Evolutionary conservation across 805 yeast species (phyloP).

Genomic region (Candida sanyiensis): DNA sequence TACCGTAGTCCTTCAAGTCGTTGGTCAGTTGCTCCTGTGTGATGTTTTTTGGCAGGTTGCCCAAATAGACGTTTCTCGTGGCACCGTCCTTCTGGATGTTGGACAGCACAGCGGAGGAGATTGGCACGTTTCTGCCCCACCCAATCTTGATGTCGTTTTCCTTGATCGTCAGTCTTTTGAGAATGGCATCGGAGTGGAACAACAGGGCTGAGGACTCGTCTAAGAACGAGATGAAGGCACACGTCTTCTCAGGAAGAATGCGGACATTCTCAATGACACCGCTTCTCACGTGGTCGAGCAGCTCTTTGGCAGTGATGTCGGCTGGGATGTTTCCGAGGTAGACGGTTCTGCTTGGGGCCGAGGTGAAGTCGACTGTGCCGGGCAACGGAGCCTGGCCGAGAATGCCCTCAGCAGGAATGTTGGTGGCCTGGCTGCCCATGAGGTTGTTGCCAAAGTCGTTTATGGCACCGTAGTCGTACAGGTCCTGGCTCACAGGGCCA

Average conservation of each 20-base stretch:
- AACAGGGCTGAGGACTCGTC: constrained; percentile 84
- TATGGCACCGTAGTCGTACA: neutral
- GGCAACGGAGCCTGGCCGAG: constrained; percentile 7
- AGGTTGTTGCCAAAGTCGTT: neutral
- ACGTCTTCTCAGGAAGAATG: constrained; percentile 75
- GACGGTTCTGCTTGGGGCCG: constrained; percentile 77
- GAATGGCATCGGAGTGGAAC: constrained; percentile 89
- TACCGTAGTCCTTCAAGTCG: constrained; percentile 71
- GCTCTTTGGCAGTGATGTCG: constrained; percentile 73
- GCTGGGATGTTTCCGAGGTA: constrained; percentile 84
- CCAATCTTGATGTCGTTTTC: constrained; percentile 83
- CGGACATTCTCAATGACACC: constrained; percentile 81
- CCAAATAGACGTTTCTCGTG: constrained; percentile 88
- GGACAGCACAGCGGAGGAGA: constrained; percentile 66
- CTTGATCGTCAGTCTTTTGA: constrained; percentile 73
- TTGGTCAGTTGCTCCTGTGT: constrained; percentile 60
- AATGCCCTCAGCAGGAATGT: constrained; percentile 10
- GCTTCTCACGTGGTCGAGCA: constrained; percentile 84
- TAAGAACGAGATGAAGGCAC: constrained; percentile 86
- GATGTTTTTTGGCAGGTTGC: constrained; percentile 61
- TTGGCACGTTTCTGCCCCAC: constrained; percentile 83
- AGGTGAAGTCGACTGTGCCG: constrained; percentile 26
- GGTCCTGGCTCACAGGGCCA: neutral
- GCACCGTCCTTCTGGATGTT: constrained; percentile 84
- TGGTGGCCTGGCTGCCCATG: neutral